phyloP scores from a whole-genome alignment of 2,329 filamentous ascomycete species.

The Apiospora kogelbergensis region DNA sequence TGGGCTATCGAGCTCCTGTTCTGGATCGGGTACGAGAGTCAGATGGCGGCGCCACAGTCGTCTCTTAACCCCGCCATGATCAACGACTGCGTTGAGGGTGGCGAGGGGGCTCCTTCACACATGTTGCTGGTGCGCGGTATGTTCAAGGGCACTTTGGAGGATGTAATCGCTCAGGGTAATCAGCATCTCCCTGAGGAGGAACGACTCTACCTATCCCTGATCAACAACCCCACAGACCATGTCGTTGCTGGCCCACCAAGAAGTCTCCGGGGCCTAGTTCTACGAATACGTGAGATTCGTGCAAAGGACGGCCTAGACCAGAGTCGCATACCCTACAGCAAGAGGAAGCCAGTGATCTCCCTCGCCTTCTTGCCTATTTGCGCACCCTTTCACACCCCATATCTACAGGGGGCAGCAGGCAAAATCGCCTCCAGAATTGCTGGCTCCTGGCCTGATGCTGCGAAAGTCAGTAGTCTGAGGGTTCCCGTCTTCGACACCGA shows the following conservation, averaged over 20 bases:
- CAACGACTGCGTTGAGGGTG: neutral
- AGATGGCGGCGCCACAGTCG: conserved; percentile 24
- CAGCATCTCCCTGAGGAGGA: neutral
- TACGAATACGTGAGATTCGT: neutral
- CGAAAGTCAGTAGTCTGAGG: neutral
- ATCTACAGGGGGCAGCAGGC: neutral
- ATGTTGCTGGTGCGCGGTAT: conserved; percentile 17
- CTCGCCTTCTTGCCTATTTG: neutral
- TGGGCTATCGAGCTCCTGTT: conserved; percentile 32
- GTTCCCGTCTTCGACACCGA: neutral
- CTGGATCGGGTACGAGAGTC: conserved; percentile 32
- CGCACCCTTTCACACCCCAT: neutral
- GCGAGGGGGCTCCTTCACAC: conserved; percentile 13
- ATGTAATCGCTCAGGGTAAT: neutral
- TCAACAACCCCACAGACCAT: conserved; percentile 23
- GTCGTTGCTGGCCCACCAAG: conserved; percentile 20
- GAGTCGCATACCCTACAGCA: neutral
- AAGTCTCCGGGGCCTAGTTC: neutral
- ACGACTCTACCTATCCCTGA: conserved; percentile 15
- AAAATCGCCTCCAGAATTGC: conserved; percentile 28
- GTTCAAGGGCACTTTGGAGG: neutral
- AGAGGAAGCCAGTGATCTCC: neutral
- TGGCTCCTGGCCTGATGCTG: neutral
- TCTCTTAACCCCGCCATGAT: neutral
- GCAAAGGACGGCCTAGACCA: neutral